A percentile compares a stretch with the other conserved stretches of the same genome.
These are phyloP conservation scores for Umbelopsis vinacea DNA, from an alignment of 192 early-diverging fungal genomes.

Conservation along the genomic window DNA sequence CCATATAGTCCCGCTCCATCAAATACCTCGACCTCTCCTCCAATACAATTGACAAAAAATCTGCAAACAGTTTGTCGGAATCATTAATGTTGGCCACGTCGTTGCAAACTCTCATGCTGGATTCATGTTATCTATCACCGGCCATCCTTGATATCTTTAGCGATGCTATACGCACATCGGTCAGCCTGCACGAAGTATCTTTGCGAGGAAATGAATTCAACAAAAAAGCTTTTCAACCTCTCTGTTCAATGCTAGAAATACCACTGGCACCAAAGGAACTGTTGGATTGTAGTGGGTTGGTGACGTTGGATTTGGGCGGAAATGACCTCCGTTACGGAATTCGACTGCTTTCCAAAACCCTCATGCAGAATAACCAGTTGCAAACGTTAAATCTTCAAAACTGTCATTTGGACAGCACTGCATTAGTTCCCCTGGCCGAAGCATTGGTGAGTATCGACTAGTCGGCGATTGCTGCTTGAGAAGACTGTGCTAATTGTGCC, in stretches of 20 bases:
- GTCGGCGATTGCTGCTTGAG: not conserved
- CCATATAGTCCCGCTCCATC: conserved; percentile 60
- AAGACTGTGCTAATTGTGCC: not conserved
- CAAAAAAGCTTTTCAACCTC: not conserved
- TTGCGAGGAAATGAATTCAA: conserved; percentile 2
- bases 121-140: conserved; percentile 13
- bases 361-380: not conserved
- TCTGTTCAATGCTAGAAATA: not conserved
- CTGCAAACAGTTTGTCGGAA: conserved; percentile 19
- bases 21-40: conserved; percentile 73
- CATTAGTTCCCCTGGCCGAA: conserved; percentile 1
- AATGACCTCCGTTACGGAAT: not conserved
- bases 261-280: not conserved
- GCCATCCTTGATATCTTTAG: conserved; percentile 5
- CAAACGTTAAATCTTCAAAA: not conserved
- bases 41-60: conserved; percentile 70
- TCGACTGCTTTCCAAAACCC: not conserved
- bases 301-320: not conserved
- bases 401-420: not conserved
- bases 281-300: not conserved
- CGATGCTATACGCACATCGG: not conserved
- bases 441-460: not conserved
- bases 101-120: conserved; percentile 21
- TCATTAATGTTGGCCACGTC: not conserved
- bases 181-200: conserved; percentile 5